These are phyloP conservation scores for Guadua angustifolia DNA, from an alignment of 176 grass and related monocot species.

Conservation along the genomic window DNA sequence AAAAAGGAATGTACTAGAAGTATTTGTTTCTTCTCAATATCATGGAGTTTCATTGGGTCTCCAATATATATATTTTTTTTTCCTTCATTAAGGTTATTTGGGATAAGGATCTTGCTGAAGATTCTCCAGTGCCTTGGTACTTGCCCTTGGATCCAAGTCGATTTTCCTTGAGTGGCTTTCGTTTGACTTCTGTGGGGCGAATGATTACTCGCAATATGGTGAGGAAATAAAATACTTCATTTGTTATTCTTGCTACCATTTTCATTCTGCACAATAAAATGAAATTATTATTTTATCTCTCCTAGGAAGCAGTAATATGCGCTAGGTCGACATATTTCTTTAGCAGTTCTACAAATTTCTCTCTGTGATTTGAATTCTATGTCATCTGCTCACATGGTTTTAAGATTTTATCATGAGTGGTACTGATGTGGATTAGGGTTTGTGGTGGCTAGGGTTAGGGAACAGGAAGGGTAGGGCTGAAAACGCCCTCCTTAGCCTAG, in stretches of 20 bases:
- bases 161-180: slow-evolving; percentile 90
- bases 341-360: neutral
- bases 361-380: slow-evolving; percentile 7
- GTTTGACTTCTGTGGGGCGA: slow-evolving; percentile 82
- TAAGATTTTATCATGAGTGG: slow-evolving; percentile 6
- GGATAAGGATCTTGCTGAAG: slow-evolving; percentile 82
- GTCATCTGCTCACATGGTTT: neutral
- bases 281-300: slow-evolving; percentile 23
- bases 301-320: neutral
- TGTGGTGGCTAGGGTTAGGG: no score
- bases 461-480: no score
- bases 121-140: slow-evolving; percentile 94
- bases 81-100: slow-evolving; percentile 73
- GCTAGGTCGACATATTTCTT: neutral
- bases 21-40: slow-evolving; percentile 36
- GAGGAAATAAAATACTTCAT: slow-evolving; percentile 26
- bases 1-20: neutral
- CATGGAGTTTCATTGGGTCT: slow-evolving; percentile 4
- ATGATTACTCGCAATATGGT: slow-evolving; percentile 80
- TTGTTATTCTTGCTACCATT: neutral
- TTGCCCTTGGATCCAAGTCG: slow-evolving; percentile 80
- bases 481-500: no score
- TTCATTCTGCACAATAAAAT: slow-evolving; percentile 30
- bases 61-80: slow-evolving; percentile 13
- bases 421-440: no score